These are phyloP conservation scores for Penicillium macrosclerotiorum DNA, from an alignment of 495 filamentous ascomycete species.

Conservation along the genomic window DNA sequence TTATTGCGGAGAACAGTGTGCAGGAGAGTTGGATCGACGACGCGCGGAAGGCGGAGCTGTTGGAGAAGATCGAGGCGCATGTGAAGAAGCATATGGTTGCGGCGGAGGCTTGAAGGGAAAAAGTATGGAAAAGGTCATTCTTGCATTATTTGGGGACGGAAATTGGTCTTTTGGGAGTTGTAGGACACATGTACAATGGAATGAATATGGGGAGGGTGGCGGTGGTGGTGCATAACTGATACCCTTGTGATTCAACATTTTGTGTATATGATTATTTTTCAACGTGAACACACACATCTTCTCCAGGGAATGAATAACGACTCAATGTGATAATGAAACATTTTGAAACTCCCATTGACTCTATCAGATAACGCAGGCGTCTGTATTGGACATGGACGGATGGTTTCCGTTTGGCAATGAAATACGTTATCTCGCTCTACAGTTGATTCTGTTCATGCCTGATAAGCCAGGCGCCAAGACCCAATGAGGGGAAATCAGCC, in stretches of 20 bases:
- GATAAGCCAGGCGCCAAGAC: background rate
- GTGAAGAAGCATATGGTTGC: constrained; percentile 27
- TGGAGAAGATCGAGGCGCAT: constrained; percentile 37
- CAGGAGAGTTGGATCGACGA: constrained; percentile 58
- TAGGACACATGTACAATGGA: no score
- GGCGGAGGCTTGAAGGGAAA: background rate
- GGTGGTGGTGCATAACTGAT: constrained; percentile 13
- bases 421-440: no score
- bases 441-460: constrained; percentile 1
- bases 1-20: constrained; percentile 59
- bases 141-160: background rate
- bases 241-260: constrained; percentile 23
- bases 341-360: no score
- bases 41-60: constrained; percentile 38
- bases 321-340: no score
- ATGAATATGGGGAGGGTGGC: background rate
- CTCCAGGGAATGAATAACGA: background rate
- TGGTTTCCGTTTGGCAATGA: no score
- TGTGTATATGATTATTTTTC: constrained; percentile 14
- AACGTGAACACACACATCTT: constrained; percentile 7
- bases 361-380: no score
- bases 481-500: no score
- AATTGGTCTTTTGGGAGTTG: no score
- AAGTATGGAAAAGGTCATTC: background rate
- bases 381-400: no score